These are phyloP conservation scores for Penicillium glabrum DNA, from an alignment of 2,329 filamentous ascomycete species.

Conservation along the genomic window DNA sequence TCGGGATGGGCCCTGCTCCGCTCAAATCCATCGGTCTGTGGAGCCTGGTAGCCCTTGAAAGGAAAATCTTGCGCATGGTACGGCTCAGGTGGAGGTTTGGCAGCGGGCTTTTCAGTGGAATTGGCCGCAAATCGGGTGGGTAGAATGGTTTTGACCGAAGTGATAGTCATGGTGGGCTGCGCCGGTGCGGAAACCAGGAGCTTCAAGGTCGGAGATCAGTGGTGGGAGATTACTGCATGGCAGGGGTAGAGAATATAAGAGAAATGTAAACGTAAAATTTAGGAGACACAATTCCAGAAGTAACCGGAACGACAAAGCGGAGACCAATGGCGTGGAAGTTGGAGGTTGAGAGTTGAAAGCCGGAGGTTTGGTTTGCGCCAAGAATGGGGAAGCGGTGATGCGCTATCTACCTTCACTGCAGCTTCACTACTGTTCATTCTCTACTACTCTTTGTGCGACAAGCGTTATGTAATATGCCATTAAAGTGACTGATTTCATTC, in stretches of 20 bases:
- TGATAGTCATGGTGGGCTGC: conserved; percentile 44
- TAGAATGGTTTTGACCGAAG: conserved; percentile 37
- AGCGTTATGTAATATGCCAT: neutral
- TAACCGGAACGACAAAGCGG: neutral
- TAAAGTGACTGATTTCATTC: neutral
- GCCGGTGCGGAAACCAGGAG: conserved; percentile 24
- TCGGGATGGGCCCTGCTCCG: conserved; percentile 61
- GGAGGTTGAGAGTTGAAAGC: neutral
- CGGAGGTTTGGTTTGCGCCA: conserved; percentile 4
- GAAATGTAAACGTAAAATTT: neutral
- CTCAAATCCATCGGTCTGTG: conserved; percentile 68
- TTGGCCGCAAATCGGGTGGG: conserved; percentile 41
- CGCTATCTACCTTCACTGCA: neutral
- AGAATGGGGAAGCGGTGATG: conserved; percentile 5
- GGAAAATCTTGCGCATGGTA: conserved; percentile 59
- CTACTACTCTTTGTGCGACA: too few species aligned
- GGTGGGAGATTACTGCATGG: conserved; percentile 16
- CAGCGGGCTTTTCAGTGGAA: conserved; percentile 48
- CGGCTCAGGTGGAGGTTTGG: conserved; percentile 56
- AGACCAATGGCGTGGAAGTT: neutral
- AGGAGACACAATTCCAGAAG: neutral
- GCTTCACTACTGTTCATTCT: neutral
- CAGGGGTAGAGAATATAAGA: neutral
- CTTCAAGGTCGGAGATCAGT: conserved; percentile 14
- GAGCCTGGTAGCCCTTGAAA: conserved; percentile 59